Evolutionary conservation across 2,329 filamentous ascomycete genomes (phyloP), one percentile per base, ranked within the genome.

Genomic region (Zymoseptoria tritici): DNA sequence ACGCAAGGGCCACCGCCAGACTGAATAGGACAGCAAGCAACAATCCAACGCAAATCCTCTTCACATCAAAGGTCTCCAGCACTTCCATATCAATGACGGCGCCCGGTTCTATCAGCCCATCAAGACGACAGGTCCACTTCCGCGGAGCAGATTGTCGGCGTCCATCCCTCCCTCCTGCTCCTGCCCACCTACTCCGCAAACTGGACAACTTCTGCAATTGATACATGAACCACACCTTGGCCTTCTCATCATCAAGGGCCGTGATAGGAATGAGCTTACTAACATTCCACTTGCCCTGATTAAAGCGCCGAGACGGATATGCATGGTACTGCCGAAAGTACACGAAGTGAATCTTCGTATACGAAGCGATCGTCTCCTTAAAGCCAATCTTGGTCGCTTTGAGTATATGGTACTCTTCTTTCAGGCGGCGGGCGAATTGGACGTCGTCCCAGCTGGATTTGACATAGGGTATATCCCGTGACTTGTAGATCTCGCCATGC

Each of bases 291-390:
- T 54, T 49, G 31, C 46, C 55, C 29, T 19, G 50, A 58, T 7
- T 31, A 11, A 7, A 46, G 6, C 26, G 59, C 55, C 4, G 52
- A 52, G 19, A 63, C 5, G 36, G 16, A 46, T 46, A 61, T 1
- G 61, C 61, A 31, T 62, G 61, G 9, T 62, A 65, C n/a, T 65
- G 61, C 19, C 63, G 49, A 21, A 65, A 63, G 29, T 65, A 65
- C 7, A 65, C 59, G 50, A 63, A 65, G 3, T 59, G 55, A 19
- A 65, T 63, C 5, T 55, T 58, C 24, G 60, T 62, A 55, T 63
- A 65, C 1, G 63, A 58, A 8, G 61, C 63, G n/a, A 63, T 26
- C 16, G 63, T 65, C 50, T 65, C 61, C 13, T 63, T 49, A 9
- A 63, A 36, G 1, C 63, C 61, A 21, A 65, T 59, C 24, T 65